Evolutionary conservation across 345 rosid genomes (phyloP).

Genomic region (Cardiospermum halicacabum): DNA sequence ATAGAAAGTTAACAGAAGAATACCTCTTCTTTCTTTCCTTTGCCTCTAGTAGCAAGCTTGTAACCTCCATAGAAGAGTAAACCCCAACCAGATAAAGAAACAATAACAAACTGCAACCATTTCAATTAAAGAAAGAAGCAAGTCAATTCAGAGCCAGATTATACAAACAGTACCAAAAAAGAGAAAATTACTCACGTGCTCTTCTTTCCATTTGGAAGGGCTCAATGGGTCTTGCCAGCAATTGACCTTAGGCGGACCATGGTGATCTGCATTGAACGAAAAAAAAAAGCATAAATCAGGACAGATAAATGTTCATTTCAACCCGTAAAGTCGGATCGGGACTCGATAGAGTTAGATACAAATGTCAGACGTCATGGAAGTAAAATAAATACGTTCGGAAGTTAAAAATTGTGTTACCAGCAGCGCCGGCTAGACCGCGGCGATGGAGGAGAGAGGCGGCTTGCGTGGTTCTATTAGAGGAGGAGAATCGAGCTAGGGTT

Average conservation of each 20-base stretch:
- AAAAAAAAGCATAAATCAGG: not conserved
- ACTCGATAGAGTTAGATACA: constrained; percentile 7
- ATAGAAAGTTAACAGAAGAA: not conserved
- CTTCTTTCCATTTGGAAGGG: constrained; percentile 93
- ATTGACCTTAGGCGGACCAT: constrained; percentile 73
- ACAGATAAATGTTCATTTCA: not conserved
- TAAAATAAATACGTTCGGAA: not conserved
- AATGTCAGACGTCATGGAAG: not conserved
- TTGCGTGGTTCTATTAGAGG: constrained; percentile 21
- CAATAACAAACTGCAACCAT: constrained; percentile 57
- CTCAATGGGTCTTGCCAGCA: constrained; percentile 81
- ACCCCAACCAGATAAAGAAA: constrained; percentile 66
- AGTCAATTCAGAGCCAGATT: not conserved
- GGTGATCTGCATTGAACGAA: constrained; percentile 57
- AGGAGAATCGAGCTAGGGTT: constrained; percentile 28
- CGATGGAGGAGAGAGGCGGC: constrained; percentile 48
- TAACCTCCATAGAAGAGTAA: constrained; percentile 47
- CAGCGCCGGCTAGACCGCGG: constrained; percentile 81
- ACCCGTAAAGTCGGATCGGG: constrained; percentile 10
- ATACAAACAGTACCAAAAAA: not conserved
- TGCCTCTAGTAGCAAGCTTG: constrained; percentile 44
- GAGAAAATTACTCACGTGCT: constrained; percentile 55
- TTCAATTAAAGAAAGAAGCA: not conserved
- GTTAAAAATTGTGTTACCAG: constrained; percentile 41
- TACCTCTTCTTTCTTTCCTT: constrained; percentile 54